Conservation (phyloP, 768 basidiomycete species). For the Phanerodontia chrysosporium region DNA sequence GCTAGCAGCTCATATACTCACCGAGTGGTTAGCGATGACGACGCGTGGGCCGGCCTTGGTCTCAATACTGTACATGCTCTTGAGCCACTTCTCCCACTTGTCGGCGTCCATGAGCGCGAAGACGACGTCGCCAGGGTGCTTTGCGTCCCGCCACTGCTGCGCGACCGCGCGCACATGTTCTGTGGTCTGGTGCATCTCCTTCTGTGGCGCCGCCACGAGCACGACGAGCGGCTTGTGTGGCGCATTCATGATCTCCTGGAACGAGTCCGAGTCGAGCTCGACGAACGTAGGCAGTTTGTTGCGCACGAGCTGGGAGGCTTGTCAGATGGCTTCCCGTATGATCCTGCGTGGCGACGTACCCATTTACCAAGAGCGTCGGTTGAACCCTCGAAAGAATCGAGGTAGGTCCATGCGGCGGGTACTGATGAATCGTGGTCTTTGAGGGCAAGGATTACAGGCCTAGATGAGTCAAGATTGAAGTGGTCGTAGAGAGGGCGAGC, state of each 20-base stretch:
- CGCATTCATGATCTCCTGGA: slow-evolving; percentile 83
- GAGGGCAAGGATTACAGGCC: slow-evolving; percentile 55
- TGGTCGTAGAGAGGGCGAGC: slow-evolving; percentile 29
- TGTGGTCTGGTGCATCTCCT: slow-evolving; percentile 27
- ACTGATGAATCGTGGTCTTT: slow-evolving; percentile 51
- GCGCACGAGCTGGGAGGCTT: slow-evolving; percentile 16
- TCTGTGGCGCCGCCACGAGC: slow-evolving; percentile 49
- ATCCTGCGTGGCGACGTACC: slow-evolving; percentile 11
- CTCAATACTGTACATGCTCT: slow-evolving; percentile 81
- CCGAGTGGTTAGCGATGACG: slow-evolving; percentile 80
- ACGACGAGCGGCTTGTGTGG: slow-evolving; percentile 74
- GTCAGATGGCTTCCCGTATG: background rate
- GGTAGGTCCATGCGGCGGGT: slow-evolving; percentile 42
- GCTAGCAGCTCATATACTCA: no score
- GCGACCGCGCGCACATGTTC: slow-evolving; percentile 61
- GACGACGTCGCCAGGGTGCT: slow-evolving; percentile 52
- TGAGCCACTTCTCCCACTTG: slow-evolving; percentile 85
- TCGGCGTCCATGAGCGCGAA: slow-evolving; percentile 89
- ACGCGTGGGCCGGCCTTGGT: slow-evolving; percentile 32
- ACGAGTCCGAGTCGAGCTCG: slow-evolving; percentile 75
- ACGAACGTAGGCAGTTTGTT: slow-evolving; percentile 71
- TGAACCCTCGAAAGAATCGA: slow-evolving; percentile 2
- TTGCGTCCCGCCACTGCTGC: slow-evolving; percentile 32
- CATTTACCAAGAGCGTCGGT: slow-evolving; percentile 13
- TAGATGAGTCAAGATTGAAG: slow-evolving; percentile 23